Conservation (phyloP, 108 stramenopile species). For the Aureococcus anophagefferens region DNA sequence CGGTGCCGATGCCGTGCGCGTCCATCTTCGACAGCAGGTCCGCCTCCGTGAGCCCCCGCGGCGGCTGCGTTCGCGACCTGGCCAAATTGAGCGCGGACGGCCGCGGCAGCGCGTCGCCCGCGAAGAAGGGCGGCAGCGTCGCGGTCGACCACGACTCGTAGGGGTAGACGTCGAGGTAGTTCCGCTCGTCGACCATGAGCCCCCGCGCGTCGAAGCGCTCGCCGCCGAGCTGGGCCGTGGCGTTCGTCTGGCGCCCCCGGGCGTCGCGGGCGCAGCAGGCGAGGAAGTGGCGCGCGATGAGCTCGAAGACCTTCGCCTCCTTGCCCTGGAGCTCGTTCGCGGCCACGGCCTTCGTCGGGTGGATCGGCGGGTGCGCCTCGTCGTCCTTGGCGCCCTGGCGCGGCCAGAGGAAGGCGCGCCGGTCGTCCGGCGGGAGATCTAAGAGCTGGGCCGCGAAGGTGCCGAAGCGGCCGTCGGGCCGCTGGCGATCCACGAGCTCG, state of each 20-base stretch:
- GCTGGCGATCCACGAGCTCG: slow-evolving; percentile 2
- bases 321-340: slow-evolving; percentile 58
- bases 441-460: slow-evolving; percentile 18
- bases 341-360: slow-evolving; percentile 85
- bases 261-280: slow-evolving; percentile 95
- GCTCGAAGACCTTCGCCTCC: slow-evolving; percentile 69
- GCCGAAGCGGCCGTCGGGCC: slow-evolving; percentile 13
- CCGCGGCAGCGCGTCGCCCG: background rate
- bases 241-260: slow-evolving; percentile 66
- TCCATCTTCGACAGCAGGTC: slow-evolving; percentile 48
- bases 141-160: slow-evolving; percentile 34
- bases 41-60: slow-evolving; percentile 33
- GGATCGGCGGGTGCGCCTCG: slow-evolving; percentile 96
- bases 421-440: background rate
- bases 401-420: slow-evolving; percentile 52
- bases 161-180: slow-evolving; percentile 42
- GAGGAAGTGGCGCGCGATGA: slow-evolving; percentile 91
- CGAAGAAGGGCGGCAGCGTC: slow-evolving; percentile 25
- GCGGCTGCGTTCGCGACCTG: slow-evolving; percentile 15
- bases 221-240: slow-evolving; percentile 64
- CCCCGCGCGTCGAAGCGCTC: slow-evolving; percentile 53
- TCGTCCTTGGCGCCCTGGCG: slow-evolving; percentile 78
- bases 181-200: slow-evolving; percentile 27
- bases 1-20: slow-evolving; percentile 44
- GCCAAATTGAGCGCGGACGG: background rate